phyloP scores from a whole-genome alignment of 108 stramenopile genomes.

The Cylindrotheca closterium region DNA sequence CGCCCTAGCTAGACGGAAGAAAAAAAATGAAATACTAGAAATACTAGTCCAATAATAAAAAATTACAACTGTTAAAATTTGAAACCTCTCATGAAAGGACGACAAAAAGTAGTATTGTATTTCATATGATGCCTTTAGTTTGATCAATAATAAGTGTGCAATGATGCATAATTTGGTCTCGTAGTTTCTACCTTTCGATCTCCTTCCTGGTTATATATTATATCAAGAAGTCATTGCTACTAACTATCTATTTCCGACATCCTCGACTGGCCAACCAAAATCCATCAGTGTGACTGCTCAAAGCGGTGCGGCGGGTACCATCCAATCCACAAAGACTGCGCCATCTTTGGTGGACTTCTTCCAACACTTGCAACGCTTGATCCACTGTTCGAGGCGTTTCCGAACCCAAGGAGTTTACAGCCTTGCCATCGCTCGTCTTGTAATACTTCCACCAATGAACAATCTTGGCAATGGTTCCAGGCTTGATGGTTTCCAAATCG shows the following conservation, averaged over 20 bases:
- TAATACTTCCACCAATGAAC: constrained; percentile 95
- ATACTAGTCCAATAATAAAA: too few species aligned
- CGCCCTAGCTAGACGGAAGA: too few species aligned
- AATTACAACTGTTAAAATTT: too few species aligned
- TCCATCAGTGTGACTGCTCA: constrained; percentile 44
- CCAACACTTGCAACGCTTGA: constrained; percentile 75
- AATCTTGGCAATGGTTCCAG: constrained; percentile 79
- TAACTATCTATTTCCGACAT: constrained; percentile 29
- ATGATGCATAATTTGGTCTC: neutral
- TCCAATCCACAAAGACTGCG: constrained; percentile 77
- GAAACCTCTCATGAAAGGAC: too few species aligned
- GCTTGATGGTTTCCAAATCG: constrained; percentile 84
- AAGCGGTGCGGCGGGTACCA: constrained; percentile 41
- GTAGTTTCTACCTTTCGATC: neutral
- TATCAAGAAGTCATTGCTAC: neutral
- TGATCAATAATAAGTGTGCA: too few species aligned
- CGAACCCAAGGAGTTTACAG: constrained; percentile 84
- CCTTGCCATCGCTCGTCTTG: constrained; percentile 97
- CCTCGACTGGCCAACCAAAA: constrained; percentile 79
- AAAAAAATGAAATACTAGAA: too few species aligned
- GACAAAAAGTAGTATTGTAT: too few species aligned
- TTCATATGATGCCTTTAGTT: too few species aligned
- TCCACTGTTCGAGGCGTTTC: constrained; percentile 68
- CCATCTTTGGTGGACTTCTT: constrained; percentile 82
- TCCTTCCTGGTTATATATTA: neutral